phyloP scores from a whole-genome alignment of 305 asterid genomes.

The Solanum hybrid region DNA sequence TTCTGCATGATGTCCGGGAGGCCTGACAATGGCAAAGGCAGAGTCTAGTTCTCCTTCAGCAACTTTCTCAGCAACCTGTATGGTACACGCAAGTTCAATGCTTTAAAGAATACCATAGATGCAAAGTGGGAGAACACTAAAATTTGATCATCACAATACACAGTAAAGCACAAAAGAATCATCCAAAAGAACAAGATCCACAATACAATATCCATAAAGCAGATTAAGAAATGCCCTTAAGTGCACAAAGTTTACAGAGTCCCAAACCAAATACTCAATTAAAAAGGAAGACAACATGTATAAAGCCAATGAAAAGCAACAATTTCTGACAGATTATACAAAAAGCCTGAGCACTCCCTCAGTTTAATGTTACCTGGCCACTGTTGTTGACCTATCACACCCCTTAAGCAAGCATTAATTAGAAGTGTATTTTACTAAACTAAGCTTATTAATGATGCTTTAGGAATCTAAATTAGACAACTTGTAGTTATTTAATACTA shows the following conservation, averaged over 20 bases:
- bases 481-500: not conserved
- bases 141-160: not conserved
- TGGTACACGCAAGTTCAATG: not conserved
- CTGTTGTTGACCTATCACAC: not conserved
- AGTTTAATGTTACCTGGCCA: not conserved
- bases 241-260: not conserved
- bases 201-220: not conserved
- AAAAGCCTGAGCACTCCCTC: not conserved
- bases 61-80: slow-evolving; percentile 76
- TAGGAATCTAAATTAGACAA: not conserved
- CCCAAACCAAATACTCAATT: not conserved
- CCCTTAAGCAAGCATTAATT: not conserved
- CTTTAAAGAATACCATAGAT: not conserved
- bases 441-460: not conserved
- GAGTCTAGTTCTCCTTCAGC: slow-evolving; percentile 80
- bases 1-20: slow-evolving; percentile 99
- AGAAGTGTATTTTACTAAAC: not conserved
- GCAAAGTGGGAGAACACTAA: not conserved
- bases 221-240: not conserved
- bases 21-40: slow-evolving; percentile 87
- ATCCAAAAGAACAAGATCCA: not conserved
- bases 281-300: not conserved
- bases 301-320: not conserved
- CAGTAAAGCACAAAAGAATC: not conserved
- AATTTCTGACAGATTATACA: not conserved